Conservation (phyloP, 2,329 filamentous ascomycete species). For the Didymella glomerata region DNA sequence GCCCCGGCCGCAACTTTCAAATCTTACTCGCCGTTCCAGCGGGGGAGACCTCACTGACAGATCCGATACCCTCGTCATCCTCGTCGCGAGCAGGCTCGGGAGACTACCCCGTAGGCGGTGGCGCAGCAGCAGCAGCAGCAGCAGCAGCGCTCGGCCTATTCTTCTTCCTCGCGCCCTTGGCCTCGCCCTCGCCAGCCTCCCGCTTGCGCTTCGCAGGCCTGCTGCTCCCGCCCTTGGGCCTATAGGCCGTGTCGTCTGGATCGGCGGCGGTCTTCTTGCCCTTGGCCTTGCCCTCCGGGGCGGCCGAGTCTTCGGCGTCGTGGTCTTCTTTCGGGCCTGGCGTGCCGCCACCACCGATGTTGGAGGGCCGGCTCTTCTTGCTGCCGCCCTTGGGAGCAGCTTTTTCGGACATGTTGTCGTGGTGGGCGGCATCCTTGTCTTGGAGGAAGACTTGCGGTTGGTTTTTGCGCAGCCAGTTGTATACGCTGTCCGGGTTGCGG, state of each 20-base stretch:
- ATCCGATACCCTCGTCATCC: too few relatives aligned
- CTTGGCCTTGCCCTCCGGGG: constrained; percentile 40
- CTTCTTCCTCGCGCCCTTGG: constrained; percentile 46
- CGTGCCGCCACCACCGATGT: constrained; percentile 39
- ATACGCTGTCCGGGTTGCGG: constrained; percentile 87
- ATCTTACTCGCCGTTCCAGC: too few relatives aligned
- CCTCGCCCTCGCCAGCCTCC: constrained; percentile 46
- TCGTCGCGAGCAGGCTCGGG: background rate
- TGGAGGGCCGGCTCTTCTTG: constrained; percentile 46
- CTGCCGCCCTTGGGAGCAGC: constrained; percentile 39
- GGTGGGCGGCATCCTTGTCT: constrained; percentile 63
- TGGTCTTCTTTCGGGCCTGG: constrained; percentile 48
- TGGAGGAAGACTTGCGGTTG: constrained; percentile 86
- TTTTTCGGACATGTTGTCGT: constrained; percentile 51
- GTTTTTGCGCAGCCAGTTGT: constrained; percentile 92
- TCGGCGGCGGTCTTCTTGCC: constrained; percentile 45
- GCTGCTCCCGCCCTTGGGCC: constrained; percentile 59
- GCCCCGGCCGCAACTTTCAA: too few relatives aligned
- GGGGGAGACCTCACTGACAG: too few relatives aligned
- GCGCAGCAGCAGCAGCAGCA: background rate
- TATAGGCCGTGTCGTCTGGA: constrained; percentile 56
- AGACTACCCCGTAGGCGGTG: background rate
- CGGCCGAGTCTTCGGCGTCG: constrained; percentile 54
- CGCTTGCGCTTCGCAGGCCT: constrained; percentile 55
- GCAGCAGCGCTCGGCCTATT: constrained; percentile 38